These are phyloP conservation scores for Yamadazyma laniorum DNA, from an alignment of 805 yeast genomes.

Conservation along the genomic window DNA sequence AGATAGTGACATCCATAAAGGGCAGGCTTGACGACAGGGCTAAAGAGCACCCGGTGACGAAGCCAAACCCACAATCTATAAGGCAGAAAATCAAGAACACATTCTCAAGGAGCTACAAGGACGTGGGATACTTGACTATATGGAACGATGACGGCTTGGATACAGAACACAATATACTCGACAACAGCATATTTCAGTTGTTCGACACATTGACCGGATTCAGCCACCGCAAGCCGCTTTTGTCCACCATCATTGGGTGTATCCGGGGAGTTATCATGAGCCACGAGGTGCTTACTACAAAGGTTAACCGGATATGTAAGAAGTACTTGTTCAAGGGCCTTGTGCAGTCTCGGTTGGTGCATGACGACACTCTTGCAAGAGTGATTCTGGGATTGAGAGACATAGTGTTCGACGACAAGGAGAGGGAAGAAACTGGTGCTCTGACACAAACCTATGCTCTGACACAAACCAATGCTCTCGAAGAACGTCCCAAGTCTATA, in stretches of 20 bases:
- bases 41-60: not conserved
- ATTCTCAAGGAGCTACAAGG: slow-evolving; percentile 13
- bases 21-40: slow-evolving; percentile 6
- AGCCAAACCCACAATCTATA: slow-evolving; percentile 3
- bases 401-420: slow-evolving; percentile 2
- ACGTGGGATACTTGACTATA: slow-evolving; percentile 13
- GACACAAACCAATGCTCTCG: too few relatives aligned
- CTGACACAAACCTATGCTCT: too few relatives aligned
- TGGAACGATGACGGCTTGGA: slow-evolving; percentile 9
- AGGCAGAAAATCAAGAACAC: slow-evolving; percentile 7
- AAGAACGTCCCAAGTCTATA: not conserved
- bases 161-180: slow-evolving; percentile 7
- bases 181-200: slow-evolving; percentile 10
- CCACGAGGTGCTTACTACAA: slow-evolving; percentile 5
- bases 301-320: slow-evolving; percentile 12
- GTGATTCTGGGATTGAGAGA: slow-evolving; percentile 7
- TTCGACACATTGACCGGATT: slow-evolving; percentile 13
- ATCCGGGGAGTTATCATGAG: slow-evolving; percentile 4
- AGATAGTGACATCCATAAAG: slow-evolving; percentile 8
- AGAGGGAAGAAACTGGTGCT: not conserved
- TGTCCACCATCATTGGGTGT: slow-evolving; percentile 5
- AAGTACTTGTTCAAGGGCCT: slow-evolving; percentile 11
- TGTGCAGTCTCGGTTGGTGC: slow-evolving; percentile 11
- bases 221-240: slow-evolving; percentile 12
- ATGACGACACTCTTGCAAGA: slow-evolving; percentile 11